phyloP scores from a whole-genome alignment of 225 moss, liverwort and hornwort genomes.

The Antitrichia curtipendula region DNA sequence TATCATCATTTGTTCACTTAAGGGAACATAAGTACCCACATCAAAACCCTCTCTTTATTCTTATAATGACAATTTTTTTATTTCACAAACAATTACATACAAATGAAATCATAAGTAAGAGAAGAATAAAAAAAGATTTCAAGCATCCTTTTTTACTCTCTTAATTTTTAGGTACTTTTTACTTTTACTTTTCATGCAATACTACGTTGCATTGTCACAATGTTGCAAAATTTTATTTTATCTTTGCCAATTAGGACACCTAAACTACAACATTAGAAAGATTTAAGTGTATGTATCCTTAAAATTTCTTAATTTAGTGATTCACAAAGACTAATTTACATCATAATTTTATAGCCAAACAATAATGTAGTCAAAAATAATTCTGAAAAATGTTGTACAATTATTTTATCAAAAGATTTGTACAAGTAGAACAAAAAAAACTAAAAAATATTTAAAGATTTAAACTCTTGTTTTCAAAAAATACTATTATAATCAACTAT shows the following conservation, averaged over 20 bases:
- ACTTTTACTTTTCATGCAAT: too few relatives aligned
- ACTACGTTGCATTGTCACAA: too few relatives aligned
- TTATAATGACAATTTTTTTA: neutral
- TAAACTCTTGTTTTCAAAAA: neutral
- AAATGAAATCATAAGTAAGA: neutral
- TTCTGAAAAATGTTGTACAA: accelerated
- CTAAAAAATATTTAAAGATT: neutral
- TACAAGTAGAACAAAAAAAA: neutral
- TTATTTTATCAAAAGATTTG: neutral
- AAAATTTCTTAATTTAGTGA: neutral
- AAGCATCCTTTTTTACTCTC: too few relatives aligned
- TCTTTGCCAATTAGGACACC: too few relatives aligned
- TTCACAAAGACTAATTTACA: too few relatives aligned
- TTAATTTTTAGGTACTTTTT: neutral
- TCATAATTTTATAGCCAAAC: neutral
- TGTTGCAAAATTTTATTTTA: neutral
- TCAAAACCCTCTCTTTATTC: too few relatives aligned
- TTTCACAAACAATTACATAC: neutral
- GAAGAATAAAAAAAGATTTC: accelerated
- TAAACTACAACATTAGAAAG: neutral
- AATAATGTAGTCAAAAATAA: neutral
- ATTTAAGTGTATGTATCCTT: accelerated
- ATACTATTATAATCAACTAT: too few relatives aligned
- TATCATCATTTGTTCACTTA: too few relatives aligned
- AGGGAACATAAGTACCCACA: too few relatives aligned